These are phyloP conservation scores for Zygnema cylindricum DNA, from an alignment of 139 green algal species.

Conservation along the genomic window DNA sequence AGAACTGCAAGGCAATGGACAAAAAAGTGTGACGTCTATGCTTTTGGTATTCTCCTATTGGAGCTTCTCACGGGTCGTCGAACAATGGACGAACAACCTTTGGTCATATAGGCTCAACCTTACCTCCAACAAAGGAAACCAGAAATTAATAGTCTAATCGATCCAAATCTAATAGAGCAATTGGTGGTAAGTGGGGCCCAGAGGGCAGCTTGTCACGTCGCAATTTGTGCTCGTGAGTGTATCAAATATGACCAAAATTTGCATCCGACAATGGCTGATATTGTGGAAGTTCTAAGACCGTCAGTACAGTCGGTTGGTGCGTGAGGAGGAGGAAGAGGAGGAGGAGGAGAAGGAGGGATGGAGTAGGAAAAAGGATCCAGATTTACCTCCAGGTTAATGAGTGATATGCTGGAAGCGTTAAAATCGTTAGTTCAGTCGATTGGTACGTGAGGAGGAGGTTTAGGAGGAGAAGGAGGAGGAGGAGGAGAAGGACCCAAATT, in stretches of 20 bases:
- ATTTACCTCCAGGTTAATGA: too few relatives aligned
- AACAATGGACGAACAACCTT: neutral
- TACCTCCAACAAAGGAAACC: neutral
- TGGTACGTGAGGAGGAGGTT: too few relatives aligned
- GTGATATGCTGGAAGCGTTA: too few relatives aligned
- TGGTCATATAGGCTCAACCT: neutral
- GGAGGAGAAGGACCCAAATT: too few relatives aligned
- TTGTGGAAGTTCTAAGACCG: too few relatives aligned
- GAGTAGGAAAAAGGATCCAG: too few relatives aligned
- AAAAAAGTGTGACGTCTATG: slow-evolving; percentile 11
- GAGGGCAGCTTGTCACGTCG: neutral
- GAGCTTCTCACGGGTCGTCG: neutral
- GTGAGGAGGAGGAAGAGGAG: too few relatives aligned
- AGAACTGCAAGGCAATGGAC: neutral
- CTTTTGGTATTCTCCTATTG: slow-evolving; percentile 9
- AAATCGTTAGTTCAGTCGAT: too few relatives aligned
- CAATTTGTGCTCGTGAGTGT: neutral
- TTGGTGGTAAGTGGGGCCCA: neutral
- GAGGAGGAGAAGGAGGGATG: too few relatives aligned
- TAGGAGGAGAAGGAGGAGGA: too few relatives aligned
- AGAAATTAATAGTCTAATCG: neutral
- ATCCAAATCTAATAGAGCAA: neutral
- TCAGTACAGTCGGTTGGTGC: too few relatives aligned
- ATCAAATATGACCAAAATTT: slow-evolving; percentile 7
- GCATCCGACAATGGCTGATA: neutral